Evolutionary conservation across 495 filamentous ascomycete species (phyloP).

Genomic region (Tricharina praecox): DNA sequence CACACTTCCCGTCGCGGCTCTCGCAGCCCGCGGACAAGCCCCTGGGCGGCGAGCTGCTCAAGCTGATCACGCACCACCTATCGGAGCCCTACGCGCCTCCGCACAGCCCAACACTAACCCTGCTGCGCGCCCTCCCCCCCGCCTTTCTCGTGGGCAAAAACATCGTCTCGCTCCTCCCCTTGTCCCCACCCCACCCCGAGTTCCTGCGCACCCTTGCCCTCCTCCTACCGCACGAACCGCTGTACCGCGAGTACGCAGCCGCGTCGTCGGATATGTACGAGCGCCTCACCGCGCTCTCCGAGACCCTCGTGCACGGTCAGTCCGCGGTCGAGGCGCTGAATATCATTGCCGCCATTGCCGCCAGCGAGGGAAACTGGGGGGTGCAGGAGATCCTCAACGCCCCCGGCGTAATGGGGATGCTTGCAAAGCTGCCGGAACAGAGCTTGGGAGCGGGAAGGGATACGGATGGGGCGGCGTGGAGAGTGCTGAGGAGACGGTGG

Average conservation of each 20-base stretch:
- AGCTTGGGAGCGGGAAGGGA: slow-evolving; percentile 15
- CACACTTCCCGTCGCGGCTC: slow-evolving; percentile 11
- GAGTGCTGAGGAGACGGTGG: slow-evolving; percentile 12
- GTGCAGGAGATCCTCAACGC: slow-evolving; percentile 13
- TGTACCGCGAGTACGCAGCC: slow-evolving; percentile 13
- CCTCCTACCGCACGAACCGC: slow-evolving; percentile 8
- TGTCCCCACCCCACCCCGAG: slow-evolving; percentile 16
- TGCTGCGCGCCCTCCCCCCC: slow-evolving; percentile 15
- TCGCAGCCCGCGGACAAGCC: slow-evolving; percentile 5
- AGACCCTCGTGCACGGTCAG: slow-evolving; percentile 14
- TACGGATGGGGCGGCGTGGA: slow-evolving; percentile 18
- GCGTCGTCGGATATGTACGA: slow-evolving; percentile 12
- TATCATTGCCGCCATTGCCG: slow-evolving; percentile 16
- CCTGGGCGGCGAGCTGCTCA: not conserved
- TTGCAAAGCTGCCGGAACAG: slow-evolving; percentile 11
- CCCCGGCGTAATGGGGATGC: slow-evolving; percentile 16
- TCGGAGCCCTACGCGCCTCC: not conserved
- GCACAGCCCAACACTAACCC: slow-evolving; percentile 6
- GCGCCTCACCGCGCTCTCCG: slow-evolving; percentile 8
- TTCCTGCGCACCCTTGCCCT: slow-evolving; percentile 12
- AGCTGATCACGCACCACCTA: slow-evolving; percentile 5
- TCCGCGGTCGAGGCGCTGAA: slow-evolving; percentile 17
- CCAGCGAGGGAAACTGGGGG: slow-evolving; percentile 11
- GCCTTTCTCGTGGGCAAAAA: slow-evolving; percentile 9
- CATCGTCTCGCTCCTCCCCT: slow-evolving; percentile 9